phyloP scores from a whole-genome alignment of 768 basidiomycete genomes.

The Suillus weaverae region DNA sequence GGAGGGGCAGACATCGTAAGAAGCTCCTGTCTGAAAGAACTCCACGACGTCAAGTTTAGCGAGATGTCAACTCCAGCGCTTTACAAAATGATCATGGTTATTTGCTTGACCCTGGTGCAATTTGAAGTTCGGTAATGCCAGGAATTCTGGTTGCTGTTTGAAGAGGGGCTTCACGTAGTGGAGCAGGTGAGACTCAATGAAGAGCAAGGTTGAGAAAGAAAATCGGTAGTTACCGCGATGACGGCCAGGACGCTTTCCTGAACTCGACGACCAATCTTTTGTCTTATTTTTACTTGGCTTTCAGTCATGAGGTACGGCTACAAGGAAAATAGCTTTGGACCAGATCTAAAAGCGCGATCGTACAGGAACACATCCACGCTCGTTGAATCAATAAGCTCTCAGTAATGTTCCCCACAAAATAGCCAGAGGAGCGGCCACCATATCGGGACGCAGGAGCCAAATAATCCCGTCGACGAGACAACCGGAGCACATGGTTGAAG shows the following conservation, averaged over 20 bases:
- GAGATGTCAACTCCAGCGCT: slow-evolving; percentile 20
- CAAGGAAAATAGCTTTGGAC: not conserved
- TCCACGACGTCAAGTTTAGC: slow-evolving; percentile 15
- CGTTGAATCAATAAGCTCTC: slow-evolving; percentile 4
- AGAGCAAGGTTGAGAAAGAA: not conserved
- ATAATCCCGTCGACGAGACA: slow-evolving; percentile 3
- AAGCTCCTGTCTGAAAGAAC: slow-evolving; percentile 13
- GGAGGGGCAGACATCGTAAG: slow-evolving; percentile 24
- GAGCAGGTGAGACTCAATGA: not conserved
- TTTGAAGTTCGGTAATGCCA: slow-evolving; percentile 18
- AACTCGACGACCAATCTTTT: slow-evolving; percentile 7
- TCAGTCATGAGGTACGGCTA: slow-evolving; percentile 6
- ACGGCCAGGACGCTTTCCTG: slow-evolving; percentile 4
- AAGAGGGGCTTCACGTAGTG: slow-evolving; percentile 5
- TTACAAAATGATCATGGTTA: slow-evolving; percentile 22
- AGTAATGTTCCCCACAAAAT: not conserved
- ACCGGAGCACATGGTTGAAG: slow-evolving; percentile 11
- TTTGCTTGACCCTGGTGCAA: slow-evolving; percentile 31
- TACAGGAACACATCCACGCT: slow-evolving; percentile 1
- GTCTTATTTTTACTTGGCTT: slow-evolving; percentile 10
- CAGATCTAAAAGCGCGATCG: not conserved
- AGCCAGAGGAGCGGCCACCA: slow-evolving; percentile 1
- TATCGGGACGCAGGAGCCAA: slow-evolving; percentile 6
- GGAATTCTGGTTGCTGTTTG: not conserved
- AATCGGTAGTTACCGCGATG: slow-evolving; percentile 14